A percentile compares a stretch with the other conserved stretches of the same genome.
Evolutionary conservation across 2,329 filamentous ascomycete genomes (phyloP).

Genomic region (Fusarium temperatum): DNA sequence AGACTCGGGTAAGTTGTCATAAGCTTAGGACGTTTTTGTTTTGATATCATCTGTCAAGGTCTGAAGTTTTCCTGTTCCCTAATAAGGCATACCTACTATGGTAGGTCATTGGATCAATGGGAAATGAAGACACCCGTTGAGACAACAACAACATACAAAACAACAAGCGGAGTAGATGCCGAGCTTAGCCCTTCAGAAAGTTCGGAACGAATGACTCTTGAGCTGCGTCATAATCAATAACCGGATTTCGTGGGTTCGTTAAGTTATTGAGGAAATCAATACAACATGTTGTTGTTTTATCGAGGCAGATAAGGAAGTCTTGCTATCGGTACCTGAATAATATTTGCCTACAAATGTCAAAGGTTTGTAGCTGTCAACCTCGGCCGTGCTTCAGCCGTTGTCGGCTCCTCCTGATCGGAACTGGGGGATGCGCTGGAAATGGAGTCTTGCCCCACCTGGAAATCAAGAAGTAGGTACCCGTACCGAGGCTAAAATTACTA

Average conservation of each 20-base stretch:
- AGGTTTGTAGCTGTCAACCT: constrained; percentile 11
- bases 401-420: constrained; percentile 22
- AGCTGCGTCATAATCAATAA: neutral
- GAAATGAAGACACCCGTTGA: constrained; percentile 31
- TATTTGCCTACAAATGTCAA: neutral
- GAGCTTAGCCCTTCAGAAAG: neutral
- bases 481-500: constrained; percentile 40
- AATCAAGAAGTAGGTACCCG: constrained; percentile 11
- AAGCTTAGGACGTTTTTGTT: neutral
- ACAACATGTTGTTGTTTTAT: neutral
- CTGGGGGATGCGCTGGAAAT: constrained; percentile 18
- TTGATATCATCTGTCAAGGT: neutral
- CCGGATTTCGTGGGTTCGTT: neutral
- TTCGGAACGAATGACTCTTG: neutral
- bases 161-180: neutral
- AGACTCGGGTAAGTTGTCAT: neutral
- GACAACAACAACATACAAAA: neutral
- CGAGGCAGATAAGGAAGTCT: neutral
- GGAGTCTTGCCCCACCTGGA: constrained; percentile 27
- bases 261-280: neutral
- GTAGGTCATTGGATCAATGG: constrained; percentile 32
- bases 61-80: neutral
- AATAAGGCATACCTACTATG: neutral
- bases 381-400: constrained; percentile 32
- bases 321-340: neutral